Evolutionary conservation across 495 filamentous ascomycete genomes (phyloP), one percentile per base, ranked within the genome.

Genomic region (Penicillium longicatenatum): DNA sequence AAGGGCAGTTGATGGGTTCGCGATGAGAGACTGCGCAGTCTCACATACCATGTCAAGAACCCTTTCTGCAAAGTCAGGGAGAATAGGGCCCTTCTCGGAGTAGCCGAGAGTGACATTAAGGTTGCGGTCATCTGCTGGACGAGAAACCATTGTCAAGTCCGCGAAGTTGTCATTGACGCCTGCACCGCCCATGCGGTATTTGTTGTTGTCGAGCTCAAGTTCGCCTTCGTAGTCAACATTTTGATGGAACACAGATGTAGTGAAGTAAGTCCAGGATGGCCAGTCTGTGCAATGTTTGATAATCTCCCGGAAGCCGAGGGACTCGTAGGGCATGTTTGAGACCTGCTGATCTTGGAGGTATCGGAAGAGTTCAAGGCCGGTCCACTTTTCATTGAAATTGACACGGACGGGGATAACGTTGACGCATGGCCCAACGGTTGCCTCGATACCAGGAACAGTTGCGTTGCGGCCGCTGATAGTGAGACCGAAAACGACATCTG

Each of bases 341-440:
- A 87, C 75, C 41, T 85, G 79, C 50, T 87, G 83, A 26, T 82
- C 76, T 58, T 87, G 84, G 31, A 86, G 72, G 39, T 73, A 80
- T 14, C 72, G 73, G 54, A 86, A 77, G 6, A 86, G 73, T 20
- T 84, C 75, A 1, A 82, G 68, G 2, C 67, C 76, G 7, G 75
- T 83, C 77, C 75, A 80, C 20, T 67, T 70, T 6, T 76, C 72
- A 14, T 69, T 60, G 54, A 86, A 78, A 11, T 72, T 70, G 17
- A 86, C 79, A 8, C 84, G 74, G 0, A 86, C 79, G 0, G 84
- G 84, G 2, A 87, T 68, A 16, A 85, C 73, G 58, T 87, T 86
- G 53, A 87, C 68, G 60, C 84, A 88, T 6, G 82, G 82, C 0
- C 83, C 83, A 44, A 84, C 71, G 17, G 81, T 82, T 57, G 67